These are phyloP conservation scores for Komagataella phaffii DNA, from an alignment of 805 yeast genomes.

Conservation along the genomic window DNA sequence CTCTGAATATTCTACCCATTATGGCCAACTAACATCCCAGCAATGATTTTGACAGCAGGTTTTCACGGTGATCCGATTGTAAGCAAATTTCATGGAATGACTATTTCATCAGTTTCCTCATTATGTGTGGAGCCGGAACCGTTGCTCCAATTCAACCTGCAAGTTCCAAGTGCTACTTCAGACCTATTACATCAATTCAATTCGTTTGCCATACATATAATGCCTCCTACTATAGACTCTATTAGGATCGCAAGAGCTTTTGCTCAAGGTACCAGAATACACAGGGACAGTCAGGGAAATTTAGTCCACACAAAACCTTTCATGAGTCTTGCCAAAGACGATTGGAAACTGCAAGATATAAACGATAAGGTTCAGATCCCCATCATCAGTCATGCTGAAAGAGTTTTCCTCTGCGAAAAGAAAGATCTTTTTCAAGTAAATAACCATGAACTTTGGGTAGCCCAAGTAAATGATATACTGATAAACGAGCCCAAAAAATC, in stretches of 20 bases:
- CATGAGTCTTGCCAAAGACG: constrained; percentile 20
- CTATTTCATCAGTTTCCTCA: constrained; percentile 78
- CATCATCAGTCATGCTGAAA: constrained; percentile 39
- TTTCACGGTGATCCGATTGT: constrained; percentile 9
- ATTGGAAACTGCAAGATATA: constrained; percentile 20
- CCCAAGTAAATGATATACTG: constrained; percentile 50
- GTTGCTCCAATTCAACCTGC: constrained; percentile 73
- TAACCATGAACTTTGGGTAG: constrained; percentile 89
- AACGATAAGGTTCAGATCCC: constrained; percentile 26
- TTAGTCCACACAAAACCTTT: constrained; percentile 39
- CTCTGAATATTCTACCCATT: not conserved
- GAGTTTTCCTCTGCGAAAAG: constrained; percentile 49
- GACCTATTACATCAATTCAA: constrained; percentile 41
- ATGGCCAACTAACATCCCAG: constrained; percentile 10
- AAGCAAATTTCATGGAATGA: constrained; percentile 49
- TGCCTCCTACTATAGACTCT: constrained; percentile 46
- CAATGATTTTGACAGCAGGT: constrained; percentile 46
- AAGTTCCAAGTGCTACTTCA: constrained; percentile 76
- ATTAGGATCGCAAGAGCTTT: constrained; percentile 54
- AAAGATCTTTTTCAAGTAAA: constrained; percentile 43
- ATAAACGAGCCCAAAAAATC: constrained; percentile 16
- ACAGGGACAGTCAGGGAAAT: constrained; percentile 15
- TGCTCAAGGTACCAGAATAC: constrained; percentile 40
- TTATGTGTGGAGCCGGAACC: constrained; percentile 69
- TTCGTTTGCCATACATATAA: constrained; percentile 60